Base-by-base conservation (phyloP, 176 grass and related monocot species). In the Phoenix dactylifera region DNA sequence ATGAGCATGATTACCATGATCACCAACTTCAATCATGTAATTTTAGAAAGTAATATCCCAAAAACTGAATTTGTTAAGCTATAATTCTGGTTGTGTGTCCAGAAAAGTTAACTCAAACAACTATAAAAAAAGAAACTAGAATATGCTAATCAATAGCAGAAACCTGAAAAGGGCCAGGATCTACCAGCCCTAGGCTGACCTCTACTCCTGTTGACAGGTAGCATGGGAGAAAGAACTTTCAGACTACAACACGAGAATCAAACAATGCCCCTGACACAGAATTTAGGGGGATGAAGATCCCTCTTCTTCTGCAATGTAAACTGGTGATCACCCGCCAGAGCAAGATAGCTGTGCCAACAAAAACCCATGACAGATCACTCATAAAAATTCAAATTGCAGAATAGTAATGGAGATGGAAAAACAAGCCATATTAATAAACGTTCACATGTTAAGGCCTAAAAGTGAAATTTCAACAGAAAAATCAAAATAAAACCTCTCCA, bases 151-250 rank as follows among this genome's bases (percentile, higher is more conserved):
- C 35, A 82, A 67, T 59, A 71, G 54, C 49, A 80, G 79, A 61
- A 73, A 70, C 26, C 54, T 72, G 70, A 56, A 58, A 23, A 54
- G 26, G 55, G 2, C 65, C 49, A 80, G 88, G 76, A 74, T 70
- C 78, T 98, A 92, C 81, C 82, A 65, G 78, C 56, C 63, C 88
- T 84, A 52, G 73, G 70, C 67, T 76, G 84, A 74, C 65, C 75
- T 81, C 84, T 74, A 65, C 69, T 79, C 69, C 93, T 78, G 72
- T 79, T 89, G 69, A 82, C 69, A 52, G 93, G 74, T 73, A 86
- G 59, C 93, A 98, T 92, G 87, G 75, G 89, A 83, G 63, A 56
- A 81, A 63, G 74, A 69, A 24, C 57, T 29, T 85, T 57, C 70
- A 25, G 53, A 77, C 50, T 57, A 70, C 59, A 67, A 58, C 30